Conservation (phyloP, 257 asterid genomes). For the Buddleja alternifolia region DNA sequence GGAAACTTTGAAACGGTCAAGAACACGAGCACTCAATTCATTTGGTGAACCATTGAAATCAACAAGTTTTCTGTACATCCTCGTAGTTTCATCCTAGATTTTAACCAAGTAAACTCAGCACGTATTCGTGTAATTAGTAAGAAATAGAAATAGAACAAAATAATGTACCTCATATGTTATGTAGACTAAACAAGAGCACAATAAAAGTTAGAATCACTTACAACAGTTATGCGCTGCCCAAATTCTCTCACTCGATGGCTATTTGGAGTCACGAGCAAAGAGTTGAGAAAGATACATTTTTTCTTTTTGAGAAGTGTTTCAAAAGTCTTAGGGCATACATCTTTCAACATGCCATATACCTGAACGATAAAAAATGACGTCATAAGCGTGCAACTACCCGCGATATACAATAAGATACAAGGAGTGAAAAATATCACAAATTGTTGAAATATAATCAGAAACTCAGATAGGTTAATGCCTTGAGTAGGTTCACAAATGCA, state of each 20-base stretch:
- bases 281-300: slow-evolving; percentile 64
- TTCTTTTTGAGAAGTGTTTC: slow-evolving; percentile 53
- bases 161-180: background rate
- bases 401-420: background rate
- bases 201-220: slow-evolving; percentile 44
- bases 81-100: slow-evolving; percentile 74
- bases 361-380: slow-evolving; percentile 37
- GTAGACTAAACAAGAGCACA: slow-evolving; percentile 16
- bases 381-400: slow-evolving; percentile 16
- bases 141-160: slow-evolving; percentile 9
- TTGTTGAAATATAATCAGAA: background rate
- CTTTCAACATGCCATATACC: slow-evolving; percentile 80
- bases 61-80: slow-evolving; percentile 61
- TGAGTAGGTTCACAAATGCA: background rate
- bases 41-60: slow-evolving; percentile 82
- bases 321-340: slow-evolving; percentile 53
- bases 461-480: too few relatives aligned
- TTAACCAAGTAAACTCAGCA: slow-evolving; percentile 33
- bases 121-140: slow-evolving; percentile 15
- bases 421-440: slow-evolving; percentile 9
- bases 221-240: slow-evolving; percentile 67
- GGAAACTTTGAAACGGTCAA: slow-evolving; percentile 73
- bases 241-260: slow-evolving; percentile 87
- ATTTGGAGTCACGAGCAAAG: slow-evolving; percentile 86
- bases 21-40: slow-evolving; percentile 77